phyloP scores from a whole-genome alignment of 1,139 yeast genomes.

The Debaryomyces fabryi region DNA sequence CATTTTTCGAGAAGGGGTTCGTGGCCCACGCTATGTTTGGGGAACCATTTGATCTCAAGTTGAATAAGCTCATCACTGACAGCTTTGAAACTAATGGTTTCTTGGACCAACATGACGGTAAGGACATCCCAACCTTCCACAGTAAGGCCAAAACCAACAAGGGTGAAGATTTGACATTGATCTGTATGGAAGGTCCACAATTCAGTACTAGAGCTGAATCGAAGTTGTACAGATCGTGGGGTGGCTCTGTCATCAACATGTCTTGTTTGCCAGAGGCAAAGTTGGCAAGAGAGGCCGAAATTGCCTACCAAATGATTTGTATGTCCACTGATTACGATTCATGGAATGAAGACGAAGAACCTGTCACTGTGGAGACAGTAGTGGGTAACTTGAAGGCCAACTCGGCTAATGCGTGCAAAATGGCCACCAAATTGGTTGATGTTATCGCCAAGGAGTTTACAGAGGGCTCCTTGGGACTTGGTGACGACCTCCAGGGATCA shows the following conservation, averaged over 20 bases:
- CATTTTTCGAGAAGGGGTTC: slow-evolving; percentile 89
- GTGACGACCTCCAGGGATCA: slow-evolving; percentile 69
- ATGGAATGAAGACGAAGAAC: slow-evolving; percentile 93
- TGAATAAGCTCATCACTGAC: slow-evolving; percentile 66
- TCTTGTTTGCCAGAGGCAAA: slow-evolving; percentile 94
- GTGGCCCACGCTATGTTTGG: slow-evolving; percentile 98
- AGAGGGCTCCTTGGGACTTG: slow-evolving; percentile 55
- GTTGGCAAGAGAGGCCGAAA: slow-evolving; percentile 95
- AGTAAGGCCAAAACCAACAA: slow-evolving; percentile 52
- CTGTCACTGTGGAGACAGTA: slow-evolving; percentile 96
- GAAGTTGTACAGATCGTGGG: slow-evolving; percentile 81
- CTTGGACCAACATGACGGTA: slow-evolving; percentile 52
- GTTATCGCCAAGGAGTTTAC: slow-evolving; percentile 64
- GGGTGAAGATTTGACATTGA: slow-evolving; percentile 72
- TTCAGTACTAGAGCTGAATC: slow-evolving; percentile 98
- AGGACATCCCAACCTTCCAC: slow-evolving; percentile 52
- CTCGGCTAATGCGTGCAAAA: slow-evolving; percentile 77
- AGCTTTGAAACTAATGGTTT: slow-evolving; percentile 54
- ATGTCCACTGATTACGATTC: slow-evolving; percentile 99
- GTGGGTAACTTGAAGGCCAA: slow-evolving; percentile 89
- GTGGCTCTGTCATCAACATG: slow-evolving; percentile 96
- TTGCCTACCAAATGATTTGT: slow-evolving; percentile 95
- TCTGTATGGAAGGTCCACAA: slow-evolving; percentile 99
- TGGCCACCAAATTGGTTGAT: slow-evolving; percentile 71
- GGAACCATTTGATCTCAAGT: slow-evolving; percentile 84